Conservation (phyloP, 306 rosid species). For the Argentina anserina region DNA sequence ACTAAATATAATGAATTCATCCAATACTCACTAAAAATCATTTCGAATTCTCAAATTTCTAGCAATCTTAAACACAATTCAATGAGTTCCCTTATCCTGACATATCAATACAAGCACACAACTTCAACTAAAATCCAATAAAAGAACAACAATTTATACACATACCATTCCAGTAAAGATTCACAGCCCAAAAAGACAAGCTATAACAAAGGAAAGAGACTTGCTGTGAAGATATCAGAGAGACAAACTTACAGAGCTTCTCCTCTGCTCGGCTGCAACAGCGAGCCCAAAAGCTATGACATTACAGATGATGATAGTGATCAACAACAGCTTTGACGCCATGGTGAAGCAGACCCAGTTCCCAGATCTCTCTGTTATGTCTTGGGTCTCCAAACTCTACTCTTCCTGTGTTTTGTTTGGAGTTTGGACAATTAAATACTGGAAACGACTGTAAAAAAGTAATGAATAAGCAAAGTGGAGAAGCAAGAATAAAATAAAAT, state of each 20-base stretch:
- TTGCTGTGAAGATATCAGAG: neutral
- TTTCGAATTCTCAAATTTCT: neutral
- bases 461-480: neutral
- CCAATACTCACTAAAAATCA: neutral
- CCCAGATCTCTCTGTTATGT: conserved; percentile 37
- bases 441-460: neutral
- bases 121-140: conserved; percentile 21
- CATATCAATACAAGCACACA: conserved; percentile 4
- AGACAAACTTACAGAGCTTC: conserved; percentile 76
- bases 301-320: conserved; percentile 54
- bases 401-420: neutral
- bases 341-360: conserved; percentile 35
- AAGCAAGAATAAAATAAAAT: conserved; percentile 4
- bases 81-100: neutral
- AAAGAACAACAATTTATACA: conserved; percentile 3
- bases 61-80: neutral
- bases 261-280: conserved; percentile 91
- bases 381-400: neutral
- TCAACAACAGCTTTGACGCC: conserved; percentile 89
- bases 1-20: neutral
- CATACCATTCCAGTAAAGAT: neutral
- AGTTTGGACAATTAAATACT: conserved; percentile 6
- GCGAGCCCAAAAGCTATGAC: conserved; percentile 91
- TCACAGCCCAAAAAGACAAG: neutral
- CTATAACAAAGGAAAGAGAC: neutral